Percentiles rank a stretch among this genome's conserved stretches.
Evolutionary conservation across 2,329 filamentous ascomycete species (phyloP).

Genomic region (Coniochaeta sp.): DNA sequence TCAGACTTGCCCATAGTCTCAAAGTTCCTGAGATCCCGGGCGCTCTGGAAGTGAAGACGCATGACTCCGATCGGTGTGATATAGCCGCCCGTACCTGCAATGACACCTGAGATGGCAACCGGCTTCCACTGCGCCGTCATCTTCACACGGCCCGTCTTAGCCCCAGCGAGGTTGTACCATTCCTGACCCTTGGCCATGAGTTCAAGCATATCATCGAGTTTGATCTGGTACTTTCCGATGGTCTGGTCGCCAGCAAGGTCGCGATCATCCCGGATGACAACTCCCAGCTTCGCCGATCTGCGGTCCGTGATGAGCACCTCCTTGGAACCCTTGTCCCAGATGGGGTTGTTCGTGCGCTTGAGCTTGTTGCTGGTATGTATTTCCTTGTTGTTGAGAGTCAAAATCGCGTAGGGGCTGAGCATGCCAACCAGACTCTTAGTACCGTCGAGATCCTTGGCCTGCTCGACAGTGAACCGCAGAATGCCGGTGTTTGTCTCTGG

Average conservation of each 20-base stretch:
- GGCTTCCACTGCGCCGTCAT: conserved; percentile 94
- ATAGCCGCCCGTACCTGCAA: conserved; percentile 78
- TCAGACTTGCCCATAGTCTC: conserved; percentile 97
- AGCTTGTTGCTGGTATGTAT: conserved; percentile 84
- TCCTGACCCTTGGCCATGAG: conserved; percentile 89
- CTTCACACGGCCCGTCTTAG: conserved; percentile 78
- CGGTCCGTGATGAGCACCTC: conserved; percentile 93
- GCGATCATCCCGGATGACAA: conserved; percentile 93
- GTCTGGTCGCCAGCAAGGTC: conserved; percentile 77
- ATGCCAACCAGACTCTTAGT: conserved; percentile 86
- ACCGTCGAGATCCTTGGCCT: conserved; percentile 91
- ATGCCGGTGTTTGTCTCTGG: conserved; percentile 93
- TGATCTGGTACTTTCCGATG: conserved; percentile 90
- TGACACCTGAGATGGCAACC: conserved; percentile 73
- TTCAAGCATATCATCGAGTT: conserved; percentile 86
- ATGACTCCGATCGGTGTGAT: conserved; percentile 91
- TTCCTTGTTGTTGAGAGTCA: conserved; percentile 88
- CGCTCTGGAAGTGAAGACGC: conserved; percentile 84
- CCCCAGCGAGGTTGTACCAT: conserved; percentile 85
- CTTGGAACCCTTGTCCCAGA: conserved; percentile 89
- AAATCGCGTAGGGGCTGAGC: conserved; percentile 82
- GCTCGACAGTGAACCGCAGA: conserved; percentile 84
- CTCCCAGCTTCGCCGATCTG: conserved; percentile 80
- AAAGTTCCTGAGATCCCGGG: conserved; percentile 77
- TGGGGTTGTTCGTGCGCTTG: conserved; percentile 95